Percentiles rank a stretch among this genome's conserved stretches.
Conservation (phyloP, 331 rosid species). For the Acacia pycnantha region DNA sequence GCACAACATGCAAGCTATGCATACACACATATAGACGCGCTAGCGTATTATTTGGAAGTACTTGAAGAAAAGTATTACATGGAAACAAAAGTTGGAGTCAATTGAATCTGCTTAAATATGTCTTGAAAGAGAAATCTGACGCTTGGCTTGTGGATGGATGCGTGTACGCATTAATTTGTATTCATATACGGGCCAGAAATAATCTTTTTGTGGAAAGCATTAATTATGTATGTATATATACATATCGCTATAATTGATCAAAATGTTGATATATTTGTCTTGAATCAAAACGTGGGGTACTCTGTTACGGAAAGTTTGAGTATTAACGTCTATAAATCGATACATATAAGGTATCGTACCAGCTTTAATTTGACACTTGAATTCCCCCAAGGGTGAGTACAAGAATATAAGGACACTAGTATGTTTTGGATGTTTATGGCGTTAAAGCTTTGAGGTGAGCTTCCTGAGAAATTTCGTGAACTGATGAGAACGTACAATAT, state of each 20-base stretch:
- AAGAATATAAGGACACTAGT: constrained; percentile 1
- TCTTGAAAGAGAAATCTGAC: neutral
- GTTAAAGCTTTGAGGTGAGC: constrained; percentile 9
- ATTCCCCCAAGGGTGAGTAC: neutral
- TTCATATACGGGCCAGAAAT: neutral
- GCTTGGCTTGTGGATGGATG: neutral
- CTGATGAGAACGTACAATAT: neutral
- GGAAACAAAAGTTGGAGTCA: neutral
- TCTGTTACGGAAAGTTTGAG: neutral
- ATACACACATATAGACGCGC: too few relatives aligned
- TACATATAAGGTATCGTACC: neutral
- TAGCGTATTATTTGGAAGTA: neutral
- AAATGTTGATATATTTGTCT: neutral
- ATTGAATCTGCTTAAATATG: neutral
- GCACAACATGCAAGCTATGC: neutral
- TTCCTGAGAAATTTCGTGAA: constrained; percentile 33
- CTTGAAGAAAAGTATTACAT: neutral
- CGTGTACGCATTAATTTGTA: neutral
- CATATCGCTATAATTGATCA: neutral
- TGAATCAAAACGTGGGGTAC: neutral
- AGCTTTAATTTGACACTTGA: neutral
- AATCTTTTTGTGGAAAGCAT: neutral
- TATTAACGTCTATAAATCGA: neutral
- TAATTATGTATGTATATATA: neutral
- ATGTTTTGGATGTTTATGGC: neutral